Evolutionary conservation across 1,139 yeast genomes (phyloP), one percentile per base, ranked within the genome.

Genomic region (Debaryomycetaceae sp.): DNA sequence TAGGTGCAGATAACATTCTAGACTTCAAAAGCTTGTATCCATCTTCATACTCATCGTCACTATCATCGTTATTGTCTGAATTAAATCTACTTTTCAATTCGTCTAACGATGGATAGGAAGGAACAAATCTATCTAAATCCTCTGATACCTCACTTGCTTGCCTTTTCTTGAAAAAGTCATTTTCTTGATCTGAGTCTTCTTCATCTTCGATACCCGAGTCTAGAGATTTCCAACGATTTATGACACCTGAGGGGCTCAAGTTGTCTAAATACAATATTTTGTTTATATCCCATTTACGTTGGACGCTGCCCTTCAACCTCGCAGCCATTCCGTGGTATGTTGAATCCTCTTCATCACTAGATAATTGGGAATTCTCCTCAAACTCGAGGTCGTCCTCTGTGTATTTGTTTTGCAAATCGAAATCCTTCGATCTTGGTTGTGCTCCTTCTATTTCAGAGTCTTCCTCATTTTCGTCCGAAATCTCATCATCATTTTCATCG

Each of bases 221-320:
- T 35, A 69, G 72, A 8, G 69, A 75, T 52, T 63, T 81, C 96
- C 97, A 91, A 62, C 93, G 79, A 41, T 69, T 72, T 40, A 91
- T 69, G 24, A 81, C 97, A 44, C 87, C 96, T 0, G 69, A 70
- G 0, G 97, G 93, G 6, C 83, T 79, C 37, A 89, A 70, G 53
- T 87, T 86, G 45, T 83, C 81, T 80, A 86, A 75, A 61, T 93
- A 93, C 8, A 93, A 69, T 45, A 93, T 69, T 59, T 87, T 88
- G 56, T 86, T 83, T 49, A 93, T 80, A 61, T 93, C 87, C 91
- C 95, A 87, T 49, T 72, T 68, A 72, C 80, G 63, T 50, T 56
- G 58, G 24, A 61, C 50, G 7, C 68, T 53, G 5, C 80, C 78
- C 45, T 64, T 67, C 27, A 79, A 61, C 51, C 68, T 78, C 5